These are phyloP conservation scores for Stylonectria norvegica DNA, from an alignment of 2,329 filamentous ascomycete species.

Conservation along the genomic window DNA sequence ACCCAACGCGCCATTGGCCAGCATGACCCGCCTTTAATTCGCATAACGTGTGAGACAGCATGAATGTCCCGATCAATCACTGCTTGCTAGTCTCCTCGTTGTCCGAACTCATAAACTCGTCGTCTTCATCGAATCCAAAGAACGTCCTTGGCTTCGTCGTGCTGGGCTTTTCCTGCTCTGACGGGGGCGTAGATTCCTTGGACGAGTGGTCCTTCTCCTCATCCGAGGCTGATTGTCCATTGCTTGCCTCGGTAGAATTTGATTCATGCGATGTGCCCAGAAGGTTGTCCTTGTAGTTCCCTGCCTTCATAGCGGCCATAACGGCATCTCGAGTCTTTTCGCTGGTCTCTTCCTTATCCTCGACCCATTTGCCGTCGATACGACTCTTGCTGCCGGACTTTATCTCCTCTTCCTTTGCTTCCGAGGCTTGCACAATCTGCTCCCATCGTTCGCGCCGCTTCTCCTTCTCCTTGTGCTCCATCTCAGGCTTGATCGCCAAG, in stretches of 20 bases:
- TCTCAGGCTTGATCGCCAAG: conserved; percentile 90
- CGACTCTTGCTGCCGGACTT: conserved; percentile 67
- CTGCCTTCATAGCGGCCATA: conserved; percentile 63
- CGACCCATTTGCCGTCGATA: conserved; percentile 89
- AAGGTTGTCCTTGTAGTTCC: conserved; percentile 59
- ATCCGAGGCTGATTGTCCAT: conserved; percentile 30
- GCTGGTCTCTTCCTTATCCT: conserved; percentile 85
- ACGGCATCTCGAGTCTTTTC: conserved; percentile 80
- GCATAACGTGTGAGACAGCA: neutral
- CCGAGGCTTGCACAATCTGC: conserved; percentile 79
- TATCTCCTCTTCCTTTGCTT: conserved; percentile 79
- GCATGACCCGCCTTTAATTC: conserved; percentile 6
- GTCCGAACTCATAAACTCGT: conserved; percentile 68
- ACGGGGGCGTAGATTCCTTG: conserved; percentile 48
- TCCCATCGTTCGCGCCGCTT: conserved; percentile 81
- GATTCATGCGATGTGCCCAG: conserved; percentile 51
- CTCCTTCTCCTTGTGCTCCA: conserved; percentile 93
- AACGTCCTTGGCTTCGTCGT: conserved; percentile 50
- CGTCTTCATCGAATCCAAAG: conserved; percentile 76
- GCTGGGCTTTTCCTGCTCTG: conserved; percentile 40
- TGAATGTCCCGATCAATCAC: conserved; percentile 4
- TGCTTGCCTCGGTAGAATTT: conserved; percentile 34
- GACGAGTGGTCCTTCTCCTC: conserved; percentile 40
- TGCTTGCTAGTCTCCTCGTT: conserved; percentile 50
- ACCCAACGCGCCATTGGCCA: conserved; percentile 19